phyloP scores from a whole-genome alignment of 768 basidiomycete genomes.

The Phaeotremella fagi region DNA sequence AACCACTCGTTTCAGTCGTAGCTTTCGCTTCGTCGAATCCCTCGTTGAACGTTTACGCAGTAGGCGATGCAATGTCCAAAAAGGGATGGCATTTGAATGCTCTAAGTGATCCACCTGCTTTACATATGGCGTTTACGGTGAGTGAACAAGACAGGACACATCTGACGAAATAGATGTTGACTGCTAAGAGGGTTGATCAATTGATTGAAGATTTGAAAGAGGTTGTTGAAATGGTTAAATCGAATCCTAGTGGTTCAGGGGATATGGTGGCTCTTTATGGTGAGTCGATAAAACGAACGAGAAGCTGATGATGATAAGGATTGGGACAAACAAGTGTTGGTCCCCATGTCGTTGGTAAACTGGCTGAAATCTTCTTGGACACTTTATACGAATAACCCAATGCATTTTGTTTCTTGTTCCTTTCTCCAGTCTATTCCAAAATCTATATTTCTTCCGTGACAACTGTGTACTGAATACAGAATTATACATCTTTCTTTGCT shows the following conservation, averaged over 20 bases:
- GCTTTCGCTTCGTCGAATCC: constrained; percentile 68
- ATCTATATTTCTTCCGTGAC: background rate
- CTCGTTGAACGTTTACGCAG: constrained; percentile 70
- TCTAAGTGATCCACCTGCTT: constrained; percentile 67
- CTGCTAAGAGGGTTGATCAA: constrained; percentile 67
- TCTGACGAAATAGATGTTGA: constrained; percentile 59
- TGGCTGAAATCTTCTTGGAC: constrained; percentile 77
- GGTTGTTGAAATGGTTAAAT: constrained; percentile 66
- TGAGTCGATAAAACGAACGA: constrained; percentile 42
- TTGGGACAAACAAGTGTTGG: constrained; percentile 79
- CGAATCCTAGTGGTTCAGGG: constrained; percentile 60
- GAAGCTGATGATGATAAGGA: constrained; percentile 51
- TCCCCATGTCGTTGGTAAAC: constrained; percentile 68
- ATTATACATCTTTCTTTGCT: background rate
- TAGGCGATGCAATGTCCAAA: constrained; percentile 82
- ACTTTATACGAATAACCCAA: constrained; percentile 60
- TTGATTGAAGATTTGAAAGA: constrained; percentile 81
- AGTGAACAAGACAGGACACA: constrained; percentile 34
- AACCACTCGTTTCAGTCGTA: constrained; percentile 82
- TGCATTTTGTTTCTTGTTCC: too few species aligned
- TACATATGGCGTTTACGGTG: constrained; percentile 94
- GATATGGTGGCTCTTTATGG: constrained; percentile 90
- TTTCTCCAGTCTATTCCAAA: too few species aligned
- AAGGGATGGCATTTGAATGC: constrained; percentile 91
- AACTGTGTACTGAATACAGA: background rate